Conservation (phyloP, 805 yeast species). For the Gaillardinia entomophila region DNA sequence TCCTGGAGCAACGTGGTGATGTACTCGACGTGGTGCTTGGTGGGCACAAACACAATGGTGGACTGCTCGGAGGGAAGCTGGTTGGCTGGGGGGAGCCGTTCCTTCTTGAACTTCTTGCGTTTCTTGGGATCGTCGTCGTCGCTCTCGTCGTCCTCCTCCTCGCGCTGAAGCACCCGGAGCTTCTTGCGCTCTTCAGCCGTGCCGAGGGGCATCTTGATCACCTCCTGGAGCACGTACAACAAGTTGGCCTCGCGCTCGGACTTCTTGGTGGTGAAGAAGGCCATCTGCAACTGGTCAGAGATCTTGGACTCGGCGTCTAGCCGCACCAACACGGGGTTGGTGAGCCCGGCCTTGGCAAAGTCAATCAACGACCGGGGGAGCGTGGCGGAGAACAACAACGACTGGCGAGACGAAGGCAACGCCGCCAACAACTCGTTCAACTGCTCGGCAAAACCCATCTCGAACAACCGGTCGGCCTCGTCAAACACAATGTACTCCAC, state of each 20-base stretch:
- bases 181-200: constrained; percentile 60
- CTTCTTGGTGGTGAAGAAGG: constrained; percentile 72
- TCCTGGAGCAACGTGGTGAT: constrained; percentile 62
- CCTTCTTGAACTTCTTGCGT: constrained; percentile 39
- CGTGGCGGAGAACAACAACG: constrained; percentile 90
- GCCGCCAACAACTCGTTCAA: constrained; percentile 82
- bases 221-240: constrained; percentile 69
- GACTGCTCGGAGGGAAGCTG: constrained; percentile 80
- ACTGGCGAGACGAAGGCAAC: constrained; percentile 78
- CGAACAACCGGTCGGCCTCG: constrained; percentile 95
- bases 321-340: constrained; percentile 87
- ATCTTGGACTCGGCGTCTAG: constrained; percentile 89
- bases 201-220: constrained; percentile 79
- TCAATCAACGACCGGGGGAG: constrained; percentile 88
- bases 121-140: constrained; percentile 29
- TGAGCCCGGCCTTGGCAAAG: constrained; percentile 94
- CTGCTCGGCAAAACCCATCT: constrained; percentile 94
- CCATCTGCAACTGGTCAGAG: constrained; percentile 87
- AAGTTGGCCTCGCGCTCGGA: constrained; percentile 89
- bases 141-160: constrained; percentile 43
- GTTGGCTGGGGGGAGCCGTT: constrained; percentile 69
- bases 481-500: constrained; percentile 92
- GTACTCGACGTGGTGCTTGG: constrained; percentile 97
- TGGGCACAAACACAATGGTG: constrained; percentile 92
- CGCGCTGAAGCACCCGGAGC: constrained; percentile 42